Conservation (phyloP, 306 rosid genomes). For the Senna siamea region DNA sequence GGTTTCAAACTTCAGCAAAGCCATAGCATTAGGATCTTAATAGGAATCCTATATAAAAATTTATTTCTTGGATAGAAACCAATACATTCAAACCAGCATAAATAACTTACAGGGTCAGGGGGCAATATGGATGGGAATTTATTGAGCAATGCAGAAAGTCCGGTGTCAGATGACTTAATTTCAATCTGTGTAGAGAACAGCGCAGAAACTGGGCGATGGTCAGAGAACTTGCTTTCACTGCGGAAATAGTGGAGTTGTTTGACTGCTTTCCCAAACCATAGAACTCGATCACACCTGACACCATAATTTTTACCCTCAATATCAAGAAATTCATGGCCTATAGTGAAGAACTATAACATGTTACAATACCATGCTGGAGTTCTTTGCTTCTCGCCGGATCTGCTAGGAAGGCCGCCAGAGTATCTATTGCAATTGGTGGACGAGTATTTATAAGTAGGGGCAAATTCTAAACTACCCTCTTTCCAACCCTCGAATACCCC, state of each 20-base stretch:
- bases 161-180: slow-evolving; percentile 48
- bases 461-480: slow-evolving; percentile 65
- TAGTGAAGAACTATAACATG: neutral
- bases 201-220: slow-evolving; percentile 93
- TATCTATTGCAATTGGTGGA: slow-evolving; percentile 56
- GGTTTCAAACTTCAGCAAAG: slow-evolving; percentile 4
- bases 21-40: neutral
- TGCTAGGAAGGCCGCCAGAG: slow-evolving; percentile 60
- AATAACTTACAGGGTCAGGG: slow-evolving; percentile 52
- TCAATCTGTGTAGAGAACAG: slow-evolving; percentile 76
- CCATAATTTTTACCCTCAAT: neutral
- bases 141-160: slow-evolving; percentile 39
- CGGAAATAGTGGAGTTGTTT: slow-evolving; percentile 81
- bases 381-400: slow-evolving; percentile 74
- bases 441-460: slow-evolving; percentile 73
- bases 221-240: slow-evolving; percentile 89
- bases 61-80: neutral
- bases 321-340: neutral
- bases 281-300: slow-evolving; percentile 71
- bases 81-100: neutral
- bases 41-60: neutral
- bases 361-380: slow-evolving; percentile 68
- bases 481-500: slow-evolving; percentile 72
- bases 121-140: slow-evolving; percentile 43
- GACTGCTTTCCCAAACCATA: slow-evolving; percentile 70